These are phyloP conservation scores for Haematococcus sp. DNA, from an alignment of 139 green algal genomes.

Conservation along the genomic window DNA sequence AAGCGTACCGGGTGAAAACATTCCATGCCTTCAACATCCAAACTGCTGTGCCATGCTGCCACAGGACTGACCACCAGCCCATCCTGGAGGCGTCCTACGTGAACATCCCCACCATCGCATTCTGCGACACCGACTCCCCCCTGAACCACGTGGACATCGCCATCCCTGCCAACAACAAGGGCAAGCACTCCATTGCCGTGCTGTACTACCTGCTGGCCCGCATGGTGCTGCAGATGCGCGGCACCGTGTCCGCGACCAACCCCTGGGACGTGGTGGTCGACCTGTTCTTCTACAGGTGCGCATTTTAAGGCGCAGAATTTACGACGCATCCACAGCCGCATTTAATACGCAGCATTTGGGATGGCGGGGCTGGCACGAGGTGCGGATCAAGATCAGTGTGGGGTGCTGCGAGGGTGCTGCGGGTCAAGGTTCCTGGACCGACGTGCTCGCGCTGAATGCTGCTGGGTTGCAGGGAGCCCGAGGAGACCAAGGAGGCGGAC, in stretches of 20 bases:
- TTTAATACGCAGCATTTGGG: too few species aligned
- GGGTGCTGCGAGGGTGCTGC: background rate
- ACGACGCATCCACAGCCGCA: too few species aligned
- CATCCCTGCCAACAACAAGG: slow-evolving; percentile 99
- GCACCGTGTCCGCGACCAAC: slow-evolving; percentile 66
- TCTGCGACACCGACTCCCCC: slow-evolving; percentile 98
- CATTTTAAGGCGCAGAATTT: too few species aligned
- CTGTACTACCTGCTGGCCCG: slow-evolving; percentile 96
- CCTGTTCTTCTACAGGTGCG: slow-evolving; percentile 99
- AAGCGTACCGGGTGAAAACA: too few species aligned
- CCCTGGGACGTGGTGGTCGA: slow-evolving; percentile 97
- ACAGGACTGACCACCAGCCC: slow-evolving; percentile 88
- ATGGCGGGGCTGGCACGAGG: background rate
- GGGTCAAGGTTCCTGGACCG: background rate
- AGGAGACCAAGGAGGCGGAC: slow-evolving; percentile 79
- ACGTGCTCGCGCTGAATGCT: background rate
- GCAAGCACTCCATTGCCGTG: slow-evolving; percentile 79
- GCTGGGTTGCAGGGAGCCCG: slow-evolving; percentile 68
- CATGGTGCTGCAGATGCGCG: slow-evolving; percentile 98
- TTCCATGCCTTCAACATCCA: background rate
- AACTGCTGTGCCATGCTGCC: background rate
- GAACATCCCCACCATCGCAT: slow-evolving; percentile 99
- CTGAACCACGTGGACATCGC: slow-evolving; percentile 93
- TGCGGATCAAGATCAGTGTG: background rate
- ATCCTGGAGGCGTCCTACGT: slow-evolving; percentile 96